Base-by-base conservation (phyloP, 139 green algal species). In the Edaphochlamys debaryana region DNA sequence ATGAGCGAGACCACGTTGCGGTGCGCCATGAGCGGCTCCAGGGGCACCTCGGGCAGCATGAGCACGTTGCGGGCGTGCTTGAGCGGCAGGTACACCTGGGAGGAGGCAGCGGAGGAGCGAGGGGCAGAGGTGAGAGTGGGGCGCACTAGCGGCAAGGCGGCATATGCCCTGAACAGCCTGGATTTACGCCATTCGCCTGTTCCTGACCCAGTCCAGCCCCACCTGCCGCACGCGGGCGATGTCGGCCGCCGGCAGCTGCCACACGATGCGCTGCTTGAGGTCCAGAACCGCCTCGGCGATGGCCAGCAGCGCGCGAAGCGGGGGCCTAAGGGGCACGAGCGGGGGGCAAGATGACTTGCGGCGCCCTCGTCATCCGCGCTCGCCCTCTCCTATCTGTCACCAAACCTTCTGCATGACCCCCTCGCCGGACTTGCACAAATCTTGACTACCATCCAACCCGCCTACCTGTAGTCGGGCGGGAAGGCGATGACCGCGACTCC, bases 181-280 rank as follows among this genome's bases (percentile, higher is more conserved):
- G n/a, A n/a, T n/a, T n/a, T n/a, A n/a, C n/a, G n/a, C n/a, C n/a
- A n/a, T n/a, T n/a, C n/a, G n/a, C n/a, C n/a, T n/a, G n/a, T n/a
- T n/a, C n/a, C n/a, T n/a, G n/a, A n/a, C n/a, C n/a, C n/a, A n/a
- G n/a, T n/a, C n/a, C n/a, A n/a, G n/a, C n/a, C n/a, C 11, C 72
- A 79, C 72, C 73, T 80, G 73, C 27, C 25, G 8, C 15, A 80
- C 56, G 1, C 73, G 36, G 9, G 73, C 73, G 13, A 69, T 80
- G 73, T 80, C 73, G 7, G 56, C 11, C 40, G 25, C 75, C 17
- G 62, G 2, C 29, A 54, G 17, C 75, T 82, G 75, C 75, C 75
- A 82, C 58, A 82, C 75, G 40, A 82, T 72, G 40, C n/a, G 62
- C 62, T 73, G 75, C 75, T 73, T 72, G 15, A 82, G 75, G 60